phyloP scores from a whole-genome alignment of 768 basidiomycete genomes.

The Boletales sp. region DNA sequence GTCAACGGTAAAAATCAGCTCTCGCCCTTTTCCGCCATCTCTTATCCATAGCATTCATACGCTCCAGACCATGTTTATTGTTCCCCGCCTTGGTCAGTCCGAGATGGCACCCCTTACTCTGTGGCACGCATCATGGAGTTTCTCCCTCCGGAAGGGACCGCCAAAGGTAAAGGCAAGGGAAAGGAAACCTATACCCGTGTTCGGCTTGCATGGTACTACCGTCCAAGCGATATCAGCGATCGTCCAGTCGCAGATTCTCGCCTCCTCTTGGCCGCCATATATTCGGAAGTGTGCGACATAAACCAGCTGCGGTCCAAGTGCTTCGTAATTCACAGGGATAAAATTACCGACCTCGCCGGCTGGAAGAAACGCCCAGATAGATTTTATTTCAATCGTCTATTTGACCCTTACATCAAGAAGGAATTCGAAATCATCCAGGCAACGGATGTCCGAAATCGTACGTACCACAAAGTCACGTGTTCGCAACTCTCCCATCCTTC shows the following conservation, averaged over 20 bases:
- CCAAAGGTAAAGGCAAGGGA: slow-evolving; percentile 63
- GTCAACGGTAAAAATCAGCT: slow-evolving; percentile 65
- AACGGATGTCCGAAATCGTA: slow-evolving; percentile 84
- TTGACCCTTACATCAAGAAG: slow-evolving; percentile 97
- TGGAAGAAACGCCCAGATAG: slow-evolving; percentile 95
- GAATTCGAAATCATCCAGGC: slow-evolving; percentile 95
- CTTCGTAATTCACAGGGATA: slow-evolving; percentile 92
- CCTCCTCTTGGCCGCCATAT: slow-evolving; percentile 91
- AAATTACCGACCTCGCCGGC: slow-evolving; percentile 86
- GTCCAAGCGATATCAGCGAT: slow-evolving; percentile 93
- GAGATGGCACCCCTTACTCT: slow-evolving; percentile 94
- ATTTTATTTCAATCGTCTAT: slow-evolving; percentile 94
- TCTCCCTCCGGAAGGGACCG: slow-evolving; percentile 71
- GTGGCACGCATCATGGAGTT: slow-evolving; percentile 98
- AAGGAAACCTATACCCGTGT: slow-evolving; percentile 77
- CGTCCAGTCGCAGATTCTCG: slow-evolving; percentile 88
- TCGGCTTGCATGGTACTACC: slow-evolving; percentile 94
- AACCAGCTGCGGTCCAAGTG: slow-evolving; percentile 91
- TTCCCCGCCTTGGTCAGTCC: slow-evolving; percentile 86
- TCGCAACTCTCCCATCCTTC: slow-evolving; percentile 9
- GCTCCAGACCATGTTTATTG: slow-evolving; percentile 92
- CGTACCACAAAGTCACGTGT: slow-evolving; percentile 33
- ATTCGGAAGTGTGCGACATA: slow-evolving; percentile 94
- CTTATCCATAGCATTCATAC: slow-evolving; percentile 28
- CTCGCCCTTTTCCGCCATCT: slow-evolving; percentile 12